phyloP scores from a whole-genome alignment of 2,329 filamentous ascomycete genomes.

The Diaporthe destruens region DNA sequence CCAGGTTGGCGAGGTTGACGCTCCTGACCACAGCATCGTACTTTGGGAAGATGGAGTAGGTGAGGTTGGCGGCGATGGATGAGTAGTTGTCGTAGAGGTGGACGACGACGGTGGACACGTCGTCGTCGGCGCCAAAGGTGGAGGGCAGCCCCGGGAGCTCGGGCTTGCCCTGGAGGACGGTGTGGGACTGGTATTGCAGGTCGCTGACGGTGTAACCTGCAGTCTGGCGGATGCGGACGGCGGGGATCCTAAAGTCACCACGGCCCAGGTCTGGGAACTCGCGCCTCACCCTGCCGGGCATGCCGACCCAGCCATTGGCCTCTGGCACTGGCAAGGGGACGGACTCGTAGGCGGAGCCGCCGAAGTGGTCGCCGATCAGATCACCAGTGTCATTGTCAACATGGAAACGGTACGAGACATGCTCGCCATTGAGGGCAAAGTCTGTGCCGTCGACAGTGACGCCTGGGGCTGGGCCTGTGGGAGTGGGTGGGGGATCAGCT shows the following conservation, averaged over 20 bases:
- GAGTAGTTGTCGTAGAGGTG: slow-evolving; percentile 71
- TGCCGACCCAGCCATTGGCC: slow-evolving; percentile 66
- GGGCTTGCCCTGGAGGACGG: slow-evolving; percentile 69
- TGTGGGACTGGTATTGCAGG: slow-evolving; percentile 69
- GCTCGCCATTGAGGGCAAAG: slow-evolving; percentile 68
- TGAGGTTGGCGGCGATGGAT: slow-evolving; percentile 68
- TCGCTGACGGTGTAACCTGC: slow-evolving; percentile 70
- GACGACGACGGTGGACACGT: slow-evolving; percentile 71
- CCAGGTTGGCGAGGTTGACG: slow-evolving; percentile 71
- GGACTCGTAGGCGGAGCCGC: slow-evolving; percentile 66
- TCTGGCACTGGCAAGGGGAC: slow-evolving; percentile 51
- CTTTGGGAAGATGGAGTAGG: slow-evolving; percentile 73
- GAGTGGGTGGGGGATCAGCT: not conserved
- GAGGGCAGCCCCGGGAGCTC: slow-evolving; percentile 67
- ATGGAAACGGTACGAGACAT: slow-evolving; percentile 73
- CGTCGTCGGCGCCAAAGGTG: slow-evolving; percentile 67
- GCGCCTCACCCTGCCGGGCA: slow-evolving; percentile 64
- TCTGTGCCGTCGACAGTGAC: slow-evolving; percentile 66
- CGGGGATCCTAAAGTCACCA: slow-evolving; percentile 72
- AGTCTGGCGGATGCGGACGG: slow-evolving; percentile 70
- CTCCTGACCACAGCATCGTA: slow-evolving; percentile 73
- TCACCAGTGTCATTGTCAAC: slow-evolving; percentile 68
- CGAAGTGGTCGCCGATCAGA: slow-evolving; percentile 72
- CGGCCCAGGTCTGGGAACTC: slow-evolving; percentile 75
- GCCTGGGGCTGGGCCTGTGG: slow-evolving; percentile 50